phyloP scores from a whole-genome alignment of 768 basidiomycete genomes.

The Lyophyllum semitale region DNA sequence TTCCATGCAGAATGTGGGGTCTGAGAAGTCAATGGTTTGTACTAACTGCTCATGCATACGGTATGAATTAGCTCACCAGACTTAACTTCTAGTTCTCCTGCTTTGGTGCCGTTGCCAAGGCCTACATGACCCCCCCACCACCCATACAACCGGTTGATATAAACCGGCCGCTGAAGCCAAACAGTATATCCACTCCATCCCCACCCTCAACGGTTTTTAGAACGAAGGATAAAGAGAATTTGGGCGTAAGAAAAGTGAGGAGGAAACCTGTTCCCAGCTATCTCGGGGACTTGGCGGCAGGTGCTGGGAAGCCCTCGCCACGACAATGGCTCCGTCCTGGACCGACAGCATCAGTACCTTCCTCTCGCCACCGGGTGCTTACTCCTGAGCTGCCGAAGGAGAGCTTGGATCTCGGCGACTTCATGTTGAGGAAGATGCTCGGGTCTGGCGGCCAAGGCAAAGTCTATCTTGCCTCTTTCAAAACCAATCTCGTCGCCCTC shows the following conservation, averaged over 20 bases:
- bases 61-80: background rate
- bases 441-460: conserved; percentile 16
- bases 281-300: background rate
- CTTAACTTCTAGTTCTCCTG: background rate
- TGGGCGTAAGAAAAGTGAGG: background rate
- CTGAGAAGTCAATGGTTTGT: background rate
- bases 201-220: background rate
- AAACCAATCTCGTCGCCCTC: conserved; percentile 4
- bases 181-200: background rate
- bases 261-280: background rate
- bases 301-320: background rate
- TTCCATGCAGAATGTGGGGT: too few relatives aligned
- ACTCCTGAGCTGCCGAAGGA: background rate
- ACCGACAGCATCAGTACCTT: background rate
- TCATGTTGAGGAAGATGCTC: conserved; percentile 6
- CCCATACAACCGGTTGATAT: background rate
- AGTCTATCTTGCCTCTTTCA: conserved; percentile 12
- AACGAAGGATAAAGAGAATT: background rate
- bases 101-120: background rate
- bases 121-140: background rate
- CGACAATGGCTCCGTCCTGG: background rate
- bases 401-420: conserved; percentile 2
- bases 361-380: background rate
- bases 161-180: background rate
- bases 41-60: background rate